These are phyloP conservation scores for Globisporangium barbulae DNA, from an alignment of 352 stramenopile species.

Conservation along the genomic window DNA sequence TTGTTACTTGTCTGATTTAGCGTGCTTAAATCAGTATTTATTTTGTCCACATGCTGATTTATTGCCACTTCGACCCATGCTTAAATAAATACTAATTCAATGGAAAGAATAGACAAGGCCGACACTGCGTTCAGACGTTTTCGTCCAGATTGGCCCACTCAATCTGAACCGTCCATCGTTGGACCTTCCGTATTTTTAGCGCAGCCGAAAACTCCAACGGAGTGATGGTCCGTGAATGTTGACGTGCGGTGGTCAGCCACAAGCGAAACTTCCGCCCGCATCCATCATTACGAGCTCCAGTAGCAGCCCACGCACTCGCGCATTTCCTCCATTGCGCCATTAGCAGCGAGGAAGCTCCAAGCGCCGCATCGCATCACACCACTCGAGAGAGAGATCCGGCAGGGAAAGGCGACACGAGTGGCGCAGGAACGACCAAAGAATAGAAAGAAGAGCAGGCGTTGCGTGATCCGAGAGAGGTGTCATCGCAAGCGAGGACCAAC, in stretches of 20 bases:
- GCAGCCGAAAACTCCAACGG: neutral
- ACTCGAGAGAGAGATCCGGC: neutral
- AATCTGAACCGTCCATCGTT: neutral
- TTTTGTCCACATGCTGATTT: too few species aligned
- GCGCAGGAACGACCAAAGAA: neutral
- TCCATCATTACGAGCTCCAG: neutral
- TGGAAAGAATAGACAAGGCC: neutral
- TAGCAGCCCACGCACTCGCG: neutral
- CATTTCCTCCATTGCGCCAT: neutral
- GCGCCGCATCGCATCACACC: neutral
- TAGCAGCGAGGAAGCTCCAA: neutral
- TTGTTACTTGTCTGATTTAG: too few species aligned
- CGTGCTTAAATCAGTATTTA: too few species aligned
- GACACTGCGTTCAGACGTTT: too few species aligned
- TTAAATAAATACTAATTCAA: neutral
- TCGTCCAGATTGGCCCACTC: neutral
- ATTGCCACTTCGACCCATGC: too few species aligned
- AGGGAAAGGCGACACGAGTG: neutral
- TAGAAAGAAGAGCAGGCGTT: neutral
- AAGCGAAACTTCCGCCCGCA: conserved; percentile 1
- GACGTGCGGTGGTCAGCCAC: conserved; percentile 3
- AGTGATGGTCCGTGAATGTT: conserved; percentile 10
- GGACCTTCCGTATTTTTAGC: conserved; percentile 7
- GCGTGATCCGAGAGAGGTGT: neutral
- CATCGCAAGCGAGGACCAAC: neutral